These are phyloP conservation scores for Kuraishia hungarica DNA, from an alignment of 805 yeast genomes.

Conservation along the genomic window DNA sequence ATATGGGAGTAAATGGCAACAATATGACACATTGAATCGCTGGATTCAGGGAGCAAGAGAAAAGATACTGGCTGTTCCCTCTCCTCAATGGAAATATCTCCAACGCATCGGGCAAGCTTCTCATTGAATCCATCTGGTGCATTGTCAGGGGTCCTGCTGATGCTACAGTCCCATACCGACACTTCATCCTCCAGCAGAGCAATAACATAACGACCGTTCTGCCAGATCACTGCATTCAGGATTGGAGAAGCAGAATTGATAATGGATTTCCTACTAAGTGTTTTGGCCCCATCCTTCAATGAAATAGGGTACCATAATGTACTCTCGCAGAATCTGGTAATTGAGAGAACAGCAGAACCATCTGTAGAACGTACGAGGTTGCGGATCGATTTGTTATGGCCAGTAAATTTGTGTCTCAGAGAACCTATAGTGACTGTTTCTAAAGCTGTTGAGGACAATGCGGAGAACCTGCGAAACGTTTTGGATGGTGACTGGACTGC, in stretches of 20 bases:
- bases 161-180: constrained; percentile 56
- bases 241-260: constrained; percentile 38
- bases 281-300: constrained; percentile 15
- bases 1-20: constrained; percentile 40
- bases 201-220: constrained; percentile 35
- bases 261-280: constrained; percentile 25
- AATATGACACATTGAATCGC: constrained; percentile 27
- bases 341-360: constrained; percentile 52
- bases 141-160: constrained; percentile 5
- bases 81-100: not conserved
- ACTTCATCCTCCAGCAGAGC: constrained; percentile 35
- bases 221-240: constrained; percentile 38
- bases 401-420: constrained; percentile 59
- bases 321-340: constrained; percentile 55
- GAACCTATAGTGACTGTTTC: constrained; percentile 13
- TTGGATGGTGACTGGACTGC: not conserved
- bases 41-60: constrained; percentile 27
- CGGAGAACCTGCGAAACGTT: not conserved
- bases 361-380: constrained; percentile 56
- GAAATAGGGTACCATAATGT: constrained; percentile 47
- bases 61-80: constrained; percentile 16
- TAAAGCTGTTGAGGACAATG: not conserved
- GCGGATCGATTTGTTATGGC: constrained; percentile 77
- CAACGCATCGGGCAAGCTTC: constrained; percentile 4
- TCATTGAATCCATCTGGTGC: not conserved